phyloP scores from a whole-genome alignment of 179 eudicot genomes.

The Gypsophila paniculata region DNA sequence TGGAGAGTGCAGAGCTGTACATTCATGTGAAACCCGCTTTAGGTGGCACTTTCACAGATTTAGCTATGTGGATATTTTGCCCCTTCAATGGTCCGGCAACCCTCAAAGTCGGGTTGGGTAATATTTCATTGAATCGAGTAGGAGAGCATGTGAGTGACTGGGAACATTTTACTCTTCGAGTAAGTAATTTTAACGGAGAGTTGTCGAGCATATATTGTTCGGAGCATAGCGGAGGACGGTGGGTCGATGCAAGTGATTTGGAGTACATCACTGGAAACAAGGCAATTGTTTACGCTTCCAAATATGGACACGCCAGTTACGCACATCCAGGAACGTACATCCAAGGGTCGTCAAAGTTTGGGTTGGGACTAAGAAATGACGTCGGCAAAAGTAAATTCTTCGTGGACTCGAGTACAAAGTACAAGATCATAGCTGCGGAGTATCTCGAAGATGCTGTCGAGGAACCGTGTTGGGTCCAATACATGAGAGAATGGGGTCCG shows the following conservation, averaged over 20 bases:
- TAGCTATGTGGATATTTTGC: slow-evolving; percentile 78
- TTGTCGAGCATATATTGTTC: slow-evolving; percentile 61
- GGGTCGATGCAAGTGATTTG: slow-evolving; percentile 51
- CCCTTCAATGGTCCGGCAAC: slow-evolving; percentile 87
- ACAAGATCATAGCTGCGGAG: slow-evolving; percentile 53
- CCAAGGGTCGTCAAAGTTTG: slow-evolving; percentile 43
- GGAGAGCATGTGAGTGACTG: slow-evolving; percentile 90
- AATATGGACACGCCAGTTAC: slow-evolving; percentile 60
- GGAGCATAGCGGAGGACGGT: slow-evolving; percentile 62
- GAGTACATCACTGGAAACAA: slow-evolving; percentile 57
- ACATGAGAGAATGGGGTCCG: slow-evolving; percentile 73
- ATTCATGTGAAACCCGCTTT: slow-evolving; percentile 73
- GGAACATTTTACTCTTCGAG: slow-evolving; percentile 86
- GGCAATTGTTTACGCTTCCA: slow-evolving; percentile 56
- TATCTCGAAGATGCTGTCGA: slow-evolving; percentile 45
- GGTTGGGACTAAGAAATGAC: slow-evolving; percentile 64
- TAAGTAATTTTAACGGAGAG: slow-evolving; percentile 84
- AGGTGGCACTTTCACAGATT: slow-evolving; percentile 74
- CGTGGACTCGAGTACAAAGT: slow-evolving; percentile 51
- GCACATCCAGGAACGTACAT: slow-evolving; percentile 52
- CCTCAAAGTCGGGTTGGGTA: slow-evolving; percentile 52
- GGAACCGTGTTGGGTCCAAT: slow-evolving; percentile 49
- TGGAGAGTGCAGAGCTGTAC: slow-evolving; percentile 52
- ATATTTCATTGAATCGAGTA: slow-evolving; percentile 41
- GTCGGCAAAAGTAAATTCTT: slow-evolving; percentile 43